Conservation (phyloP, 2,329 filamentous ascomycete species). For the Fusarium irregulare region DNA sequence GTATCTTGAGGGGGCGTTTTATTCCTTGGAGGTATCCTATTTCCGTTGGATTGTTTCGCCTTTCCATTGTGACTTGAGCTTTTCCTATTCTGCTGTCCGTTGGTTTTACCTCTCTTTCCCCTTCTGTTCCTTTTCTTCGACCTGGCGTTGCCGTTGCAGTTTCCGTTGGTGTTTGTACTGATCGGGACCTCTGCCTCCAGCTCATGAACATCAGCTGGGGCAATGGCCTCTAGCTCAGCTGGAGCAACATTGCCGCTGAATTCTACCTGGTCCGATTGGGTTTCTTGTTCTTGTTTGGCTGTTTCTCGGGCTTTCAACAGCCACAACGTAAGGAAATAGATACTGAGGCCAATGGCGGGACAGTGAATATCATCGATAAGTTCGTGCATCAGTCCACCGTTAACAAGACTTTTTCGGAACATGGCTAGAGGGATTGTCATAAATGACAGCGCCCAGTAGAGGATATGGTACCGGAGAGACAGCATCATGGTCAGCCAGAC, state of each 20-base stretch:
- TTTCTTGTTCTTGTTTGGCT: background rate
- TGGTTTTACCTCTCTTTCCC: background rate
- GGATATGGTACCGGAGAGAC: constrained; percentile 26
- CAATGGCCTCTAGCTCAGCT: background rate
- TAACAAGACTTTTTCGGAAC: constrained; percentile 5
- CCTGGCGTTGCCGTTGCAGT: background rate
- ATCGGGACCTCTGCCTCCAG: background rate
- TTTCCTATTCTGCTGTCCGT: background rate
- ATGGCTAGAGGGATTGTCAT: constrained; percentile 8
- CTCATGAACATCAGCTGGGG: background rate
- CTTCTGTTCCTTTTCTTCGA: background rate
- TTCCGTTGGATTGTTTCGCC: background rate
- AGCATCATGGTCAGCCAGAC: constrained; percentile 22
- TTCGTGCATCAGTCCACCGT: background rate
- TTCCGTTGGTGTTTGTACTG: background rate
- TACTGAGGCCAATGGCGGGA: constrained; percentile 8
- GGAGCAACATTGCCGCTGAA: background rate
- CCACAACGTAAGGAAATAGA: constrained; percentile 4
- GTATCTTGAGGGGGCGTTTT: background rate
- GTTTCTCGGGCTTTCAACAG: background rate
- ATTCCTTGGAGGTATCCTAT: background rate
- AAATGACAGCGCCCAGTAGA: constrained; percentile 36
- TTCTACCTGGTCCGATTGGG: background rate
- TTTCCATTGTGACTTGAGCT: background rate
- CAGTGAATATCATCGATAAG: background rate